These are phyloP conservation scores for Pythium dissimile DNA, from an alignment of 352 stramenopile genomes.

Conservation along the genomic window DNA sequence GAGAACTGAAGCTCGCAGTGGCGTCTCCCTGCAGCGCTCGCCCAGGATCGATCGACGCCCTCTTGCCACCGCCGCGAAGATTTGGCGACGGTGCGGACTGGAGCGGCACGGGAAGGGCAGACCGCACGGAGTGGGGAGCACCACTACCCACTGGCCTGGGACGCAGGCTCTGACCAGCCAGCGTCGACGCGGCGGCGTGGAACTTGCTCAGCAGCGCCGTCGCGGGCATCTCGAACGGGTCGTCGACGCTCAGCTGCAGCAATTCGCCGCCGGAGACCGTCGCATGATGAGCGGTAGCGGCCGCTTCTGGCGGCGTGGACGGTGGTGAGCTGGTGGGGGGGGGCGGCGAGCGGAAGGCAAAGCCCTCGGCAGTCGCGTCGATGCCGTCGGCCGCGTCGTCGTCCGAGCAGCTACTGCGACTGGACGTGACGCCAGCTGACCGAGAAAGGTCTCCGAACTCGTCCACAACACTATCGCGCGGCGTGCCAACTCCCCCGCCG, in stretches of 20 bases:
- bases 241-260: constrained; percentile 31
- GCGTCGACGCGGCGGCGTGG: constrained; percentile 10
- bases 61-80: too few relatives aligned
- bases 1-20: not conserved
- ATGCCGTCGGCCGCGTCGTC: constrained; percentile 37
- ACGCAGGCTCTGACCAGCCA: constrained; percentile 13
- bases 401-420: constrained; percentile 16
- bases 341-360: constrained; percentile 10
- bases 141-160: not conserved
- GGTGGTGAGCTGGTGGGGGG: not conserved
- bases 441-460: constrained; percentile 3
- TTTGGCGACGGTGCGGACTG: constrained; percentile 9
- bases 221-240: constrained; percentile 21
- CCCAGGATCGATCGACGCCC: too few relatives aligned
- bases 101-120: not conserved
- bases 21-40: too few relatives aligned
- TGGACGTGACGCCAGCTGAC: not conserved
- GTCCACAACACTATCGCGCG: constrained; percentile 11
- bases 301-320: not conserved
- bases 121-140: too few relatives aligned
- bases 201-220: constrained; percentile 16
- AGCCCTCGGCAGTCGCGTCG: constrained; percentile 11
- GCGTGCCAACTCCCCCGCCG: not conserved
- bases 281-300: not conserved
- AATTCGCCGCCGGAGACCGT: constrained; percentile 23